Conservation (phyloP, 2,329 filamentous ascomycete genomes). For the Neofusicoccum parvum region DNA sequence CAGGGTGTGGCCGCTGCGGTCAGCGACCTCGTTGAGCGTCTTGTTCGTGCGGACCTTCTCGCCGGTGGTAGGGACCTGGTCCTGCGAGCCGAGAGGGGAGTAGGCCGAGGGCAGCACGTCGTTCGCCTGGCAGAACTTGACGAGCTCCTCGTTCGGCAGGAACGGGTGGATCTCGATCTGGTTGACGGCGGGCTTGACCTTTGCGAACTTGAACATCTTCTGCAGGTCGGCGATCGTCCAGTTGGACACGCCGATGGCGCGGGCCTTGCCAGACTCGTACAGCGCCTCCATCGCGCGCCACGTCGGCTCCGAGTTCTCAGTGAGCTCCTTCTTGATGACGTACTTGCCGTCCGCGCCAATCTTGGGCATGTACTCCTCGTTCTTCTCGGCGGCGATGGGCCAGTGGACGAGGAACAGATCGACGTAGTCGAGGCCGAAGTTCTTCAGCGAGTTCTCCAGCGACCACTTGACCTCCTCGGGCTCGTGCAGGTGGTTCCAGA, state of each 20-base stretch:
- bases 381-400: conserved; percentile 55
- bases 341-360: conserved; percentile 60
- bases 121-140: conserved; percentile 60
- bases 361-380: conserved; percentile 56
- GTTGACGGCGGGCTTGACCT: conserved; percentile 69
- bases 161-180: conserved; percentile 77
- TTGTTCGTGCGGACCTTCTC: conserved; percentile 71
- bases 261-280: conserved; percentile 62
- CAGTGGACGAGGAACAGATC: conserved; percentile 73
- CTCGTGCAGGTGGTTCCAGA: conserved; percentile 59
- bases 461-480: conserved; percentile 63
- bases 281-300: conserved; percentile 70
- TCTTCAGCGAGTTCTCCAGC: conserved; percentile 63
- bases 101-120: conserved; percentile 65
- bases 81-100: conserved; percentile 69
- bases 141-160: conserved; percentile 65
- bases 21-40: conserved; percentile 65
- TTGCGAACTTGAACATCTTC: conserved; percentile 66
- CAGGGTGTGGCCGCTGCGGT: conserved; percentile 73
- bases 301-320: conserved; percentile 66
- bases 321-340: conserved; percentile 66
- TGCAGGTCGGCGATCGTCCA: conserved; percentile 69
- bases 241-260: conserved; percentile 73
- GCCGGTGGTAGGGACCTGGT: conserved; percentile 68
- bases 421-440: conserved; percentile 64